These are phyloP conservation scores for Starmerella bombicola DNA, from an alignment of 805 yeast genomes.

Conservation along the genomic window DNA sequence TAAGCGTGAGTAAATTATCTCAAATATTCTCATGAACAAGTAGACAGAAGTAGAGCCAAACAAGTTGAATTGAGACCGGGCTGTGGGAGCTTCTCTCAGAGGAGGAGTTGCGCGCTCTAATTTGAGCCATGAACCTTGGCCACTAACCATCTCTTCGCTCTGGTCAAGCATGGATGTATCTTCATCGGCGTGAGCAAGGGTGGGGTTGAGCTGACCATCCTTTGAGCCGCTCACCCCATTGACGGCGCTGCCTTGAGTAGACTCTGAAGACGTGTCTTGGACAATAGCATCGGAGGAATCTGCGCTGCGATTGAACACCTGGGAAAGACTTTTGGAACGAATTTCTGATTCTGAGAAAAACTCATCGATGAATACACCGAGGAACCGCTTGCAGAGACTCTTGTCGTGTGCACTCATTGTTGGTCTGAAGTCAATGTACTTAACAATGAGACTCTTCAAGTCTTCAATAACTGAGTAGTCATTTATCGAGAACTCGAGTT, in stretches of 20 bases:
- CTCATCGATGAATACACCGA: slow-evolving; percentile 54
- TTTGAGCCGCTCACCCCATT: slow-evolving; percentile 11
- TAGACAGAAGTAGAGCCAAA: slow-evolving; percentile 84
- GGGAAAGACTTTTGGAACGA: not conserved
- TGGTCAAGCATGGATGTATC: slow-evolving; percentile 12
- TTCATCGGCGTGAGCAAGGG: slow-evolving; percentile 7
- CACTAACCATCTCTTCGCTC: slow-evolving; percentile 8
- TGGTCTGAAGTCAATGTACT: slow-evolving; percentile 54
- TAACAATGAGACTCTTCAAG: slow-evolving; percentile 52
- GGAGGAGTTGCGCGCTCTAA: slow-evolving; percentile 22
- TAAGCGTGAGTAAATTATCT: slow-evolving; percentile 69
- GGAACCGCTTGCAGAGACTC: slow-evolving; percentile 58
- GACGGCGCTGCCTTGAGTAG: slow-evolving; percentile 8
- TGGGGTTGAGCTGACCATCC: not conserved
- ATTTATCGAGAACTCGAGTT: slow-evolving; percentile 47
- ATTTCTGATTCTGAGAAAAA: slow-evolving; percentile 42
- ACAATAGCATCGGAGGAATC: slow-evolving; percentile 2
- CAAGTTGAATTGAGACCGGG: slow-evolving; percentile 47
- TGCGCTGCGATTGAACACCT: not conserved
- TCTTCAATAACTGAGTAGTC: slow-evolving; percentile 66
- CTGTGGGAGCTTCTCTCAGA: slow-evolving; percentile 22
- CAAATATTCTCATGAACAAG: slow-evolving; percentile 75
- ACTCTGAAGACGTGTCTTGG: slow-evolving; percentile 8
- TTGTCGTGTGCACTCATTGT: slow-evolving; percentile 71
- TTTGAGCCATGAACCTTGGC: slow-evolving; percentile 21